Base-by-base conservation (phyloP, 441 rosid species). In the Gossypium trilobum region DNA sequence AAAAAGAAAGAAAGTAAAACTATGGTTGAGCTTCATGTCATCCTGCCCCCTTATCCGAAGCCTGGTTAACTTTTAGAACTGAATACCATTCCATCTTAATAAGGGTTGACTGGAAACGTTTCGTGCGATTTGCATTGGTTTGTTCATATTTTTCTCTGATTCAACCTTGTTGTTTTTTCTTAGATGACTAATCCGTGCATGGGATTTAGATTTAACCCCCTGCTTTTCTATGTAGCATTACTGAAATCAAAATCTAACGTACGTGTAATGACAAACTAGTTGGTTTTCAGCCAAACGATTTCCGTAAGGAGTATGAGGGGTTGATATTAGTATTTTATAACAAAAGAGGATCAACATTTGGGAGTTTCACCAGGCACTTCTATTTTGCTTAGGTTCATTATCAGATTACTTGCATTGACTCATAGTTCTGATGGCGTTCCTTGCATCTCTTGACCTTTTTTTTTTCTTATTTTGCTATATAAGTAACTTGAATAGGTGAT, bases 11-110 rank as follows among this genome's bases (percentile, higher is more conserved):
- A 27, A 31, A 31, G 7, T 31, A 31, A 17, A n/a, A 52, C 36
- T 60, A 27, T 52, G 69, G 65, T 58, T 64, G 64, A 50, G 71
- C 33, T 78, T 72, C 2, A 31, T 73, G 78, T 75, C 77, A 60
- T 74, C 78, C 60, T 75, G 78, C 68, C 59, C 31, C 73, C 69
- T 70, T 77, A 75, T 71, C 76, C 77, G 77, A 61, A 73, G 55
- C n/a, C 58, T 19, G 67, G 42, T 50, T 44, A 19, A 13, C 50
- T 68, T 25, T 61, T 46, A 22, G 42, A 63, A 64, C 11, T 39
- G 39, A 52, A 22, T 2, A 36, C 19, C 19, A 20, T 54, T 61
- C 39, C 36, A 25, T 44, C 50, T 56, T 52, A 31, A 57, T 29
- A 61, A 58, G 44, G 59, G 52, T 54, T 70, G 66, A 61, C 50